Conservation (phyloP, 352 stramenopile species). For the Globisporangium spiculum region DNA sequence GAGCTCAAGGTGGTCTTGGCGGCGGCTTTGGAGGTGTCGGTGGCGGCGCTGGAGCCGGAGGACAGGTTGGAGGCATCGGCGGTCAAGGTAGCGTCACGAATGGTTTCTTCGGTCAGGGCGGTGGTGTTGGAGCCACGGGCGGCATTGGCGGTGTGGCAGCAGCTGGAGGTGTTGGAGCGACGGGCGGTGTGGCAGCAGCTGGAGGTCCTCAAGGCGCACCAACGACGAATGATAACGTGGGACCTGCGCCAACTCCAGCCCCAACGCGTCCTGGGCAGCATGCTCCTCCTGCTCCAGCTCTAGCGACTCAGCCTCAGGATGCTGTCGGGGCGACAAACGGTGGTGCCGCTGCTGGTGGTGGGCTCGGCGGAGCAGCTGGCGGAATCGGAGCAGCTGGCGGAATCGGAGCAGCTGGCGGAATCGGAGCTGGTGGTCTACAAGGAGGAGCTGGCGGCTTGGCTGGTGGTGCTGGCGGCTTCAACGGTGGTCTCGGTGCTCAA, state of each 20-base stretch:
- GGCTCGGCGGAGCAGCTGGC: too few relatives aligned
- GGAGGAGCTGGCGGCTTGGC: neutral
- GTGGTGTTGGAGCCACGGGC: neutral
- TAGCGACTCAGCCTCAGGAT: neutral
- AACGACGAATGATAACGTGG: neutral
- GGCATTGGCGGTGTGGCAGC: neutral
- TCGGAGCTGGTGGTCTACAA: neutral
- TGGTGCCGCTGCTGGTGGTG: neutral
- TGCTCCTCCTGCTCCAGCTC: neutral
- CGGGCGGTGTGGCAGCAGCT: neutral
- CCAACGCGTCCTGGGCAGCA: conserved; percentile 8
- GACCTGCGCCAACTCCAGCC: conserved; percentile 3
- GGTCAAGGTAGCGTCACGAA: neutral
- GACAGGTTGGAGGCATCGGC: neutral
- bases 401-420: too few relatives aligned
- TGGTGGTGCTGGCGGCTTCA: conserved; percentile 3
- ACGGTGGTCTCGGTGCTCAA: neutral
- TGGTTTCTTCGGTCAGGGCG: conserved; percentile 2
- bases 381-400: neutral
- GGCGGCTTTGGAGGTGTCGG: neutral
- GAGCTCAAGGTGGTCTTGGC: neutral
- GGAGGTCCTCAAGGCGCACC: neutral
- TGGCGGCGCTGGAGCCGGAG: neutral
- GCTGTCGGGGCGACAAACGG: conserved; percentile 1
- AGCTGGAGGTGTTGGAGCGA: neutral